Base-by-base conservation (phyloP, 768 basidiomycete species). In the Albatrellus ellisii region DNA sequence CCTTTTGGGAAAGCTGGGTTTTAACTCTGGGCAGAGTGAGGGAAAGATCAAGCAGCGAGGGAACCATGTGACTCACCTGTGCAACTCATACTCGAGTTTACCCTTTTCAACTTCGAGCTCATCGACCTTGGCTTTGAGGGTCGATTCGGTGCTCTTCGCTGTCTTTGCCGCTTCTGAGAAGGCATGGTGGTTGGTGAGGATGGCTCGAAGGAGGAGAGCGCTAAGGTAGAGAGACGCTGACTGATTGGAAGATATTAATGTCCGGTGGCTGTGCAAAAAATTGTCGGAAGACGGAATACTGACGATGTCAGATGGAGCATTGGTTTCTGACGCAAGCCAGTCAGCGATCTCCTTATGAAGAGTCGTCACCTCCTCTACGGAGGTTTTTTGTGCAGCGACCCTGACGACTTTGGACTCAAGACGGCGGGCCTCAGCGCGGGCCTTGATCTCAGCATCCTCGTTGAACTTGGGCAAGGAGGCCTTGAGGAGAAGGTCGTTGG, bases 341-440 rank as follows among this genome's bases (percentile, higher is more conserved):
- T 75, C 73, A 57, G 83, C 73, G 47, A 88, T 69, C 62, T 88
- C 85, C 55, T 76, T 73, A 62, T 84, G 80, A 49, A 88, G 72
- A 46, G 69, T 64, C 39, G 76, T 73, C 39, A 88, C 81, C 64
- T 88, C 85, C 59, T 87, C 85, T 46, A 88, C 84, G 28, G 82
- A 84, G 63, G 81, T 85, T 70, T 83, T 86, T 73, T 83, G 83
- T 11, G 75, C 72, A 26, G 85, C 85, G 52, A 86, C 77, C 53
- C 70, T 72, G 43, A 77, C 77, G 44, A 88, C 82, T 61, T 75
- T 84, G 62, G 76, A 75, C 61, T 88, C 85, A 43, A 88, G 67
- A 48, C 72, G 64, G 28, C 77, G 77, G 44, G 74, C 77, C 35
- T 36, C 35, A 46, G 81, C 61, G 51, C 44, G 50, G 25, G 39